Conservation (phyloP, 208 protist species). For the Leishmania tarentolae region DNA sequence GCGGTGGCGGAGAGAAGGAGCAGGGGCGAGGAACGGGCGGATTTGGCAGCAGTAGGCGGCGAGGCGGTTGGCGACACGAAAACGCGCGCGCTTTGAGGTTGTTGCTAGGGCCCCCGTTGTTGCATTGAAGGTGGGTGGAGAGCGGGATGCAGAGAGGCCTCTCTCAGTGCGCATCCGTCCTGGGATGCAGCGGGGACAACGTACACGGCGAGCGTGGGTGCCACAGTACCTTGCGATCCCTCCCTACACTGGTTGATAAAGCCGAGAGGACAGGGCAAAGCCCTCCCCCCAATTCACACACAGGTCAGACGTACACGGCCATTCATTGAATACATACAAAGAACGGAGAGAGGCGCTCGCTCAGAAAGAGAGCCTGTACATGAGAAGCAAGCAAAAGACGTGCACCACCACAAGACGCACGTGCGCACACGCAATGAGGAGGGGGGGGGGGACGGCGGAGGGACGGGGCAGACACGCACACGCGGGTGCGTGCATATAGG, state of each 20-base stretch:
- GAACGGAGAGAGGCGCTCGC: not conserved
- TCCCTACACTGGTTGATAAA: too few species aligned
- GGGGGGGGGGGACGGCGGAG: not conserved
- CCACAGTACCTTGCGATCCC: not conserved
- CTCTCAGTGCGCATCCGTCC: not conserved
- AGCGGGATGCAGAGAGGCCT: not conserved
- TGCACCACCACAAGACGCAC: not conserved
- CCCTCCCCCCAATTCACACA: not conserved
- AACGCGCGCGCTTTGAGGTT: not conserved
- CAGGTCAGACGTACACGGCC: slow-evolving; percentile 1
- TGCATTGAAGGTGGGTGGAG: not conserved
- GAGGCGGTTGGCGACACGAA: not conserved
- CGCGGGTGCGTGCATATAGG: not conserved
- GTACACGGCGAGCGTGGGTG: not conserved
- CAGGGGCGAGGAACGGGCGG: not conserved
- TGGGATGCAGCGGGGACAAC: not conserved
- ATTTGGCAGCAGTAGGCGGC: not conserved
- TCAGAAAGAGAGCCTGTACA: slow-evolving; percentile 14
- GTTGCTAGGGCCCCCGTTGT: not conserved
- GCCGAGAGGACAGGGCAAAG: not conserved
- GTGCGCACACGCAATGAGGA: not conserved
- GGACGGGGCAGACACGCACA: not conserved
- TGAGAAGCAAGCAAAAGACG: slow-evolving; percentile 6
- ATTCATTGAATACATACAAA: slow-evolving; percentile 5
- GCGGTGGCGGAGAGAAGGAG: not conserved